A percentile compares a stretch with the other conserved stretches of the same genome.
Evolutionary conservation across 2,329 filamentous ascomycete species (phyloP).

Genomic region (Annulohypoxylon truncatum): DNA sequence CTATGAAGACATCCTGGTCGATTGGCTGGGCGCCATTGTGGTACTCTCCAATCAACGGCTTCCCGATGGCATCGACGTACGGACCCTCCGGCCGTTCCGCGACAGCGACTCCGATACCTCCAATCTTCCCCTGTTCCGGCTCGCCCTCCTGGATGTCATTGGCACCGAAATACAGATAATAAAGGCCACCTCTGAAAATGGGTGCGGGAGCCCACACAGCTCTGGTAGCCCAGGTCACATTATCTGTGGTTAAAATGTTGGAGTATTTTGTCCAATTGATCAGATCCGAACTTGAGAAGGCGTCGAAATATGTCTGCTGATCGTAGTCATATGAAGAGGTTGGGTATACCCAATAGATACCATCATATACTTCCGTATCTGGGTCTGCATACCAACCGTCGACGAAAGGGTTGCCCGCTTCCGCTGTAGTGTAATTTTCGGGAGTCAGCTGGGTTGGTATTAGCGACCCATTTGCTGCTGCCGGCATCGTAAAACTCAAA

Average conservation of each 20-base stretch:
- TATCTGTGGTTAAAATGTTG: slow-evolving; percentile 55
- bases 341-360: slow-evolving; percentile 61
- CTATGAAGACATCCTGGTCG: slow-evolving; percentile 58
- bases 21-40: slow-evolving; percentile 61
- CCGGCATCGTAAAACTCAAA: slow-evolving; percentile 12
- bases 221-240: slow-evolving; percentile 57
- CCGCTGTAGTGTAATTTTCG: slow-evolving; percentile 53
- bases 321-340: slow-evolving; percentile 59
- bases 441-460: slow-evolving; percentile 30
- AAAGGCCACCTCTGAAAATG: slow-evolving; percentile 56
- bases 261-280: slow-evolving; percentile 61
- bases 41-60: slow-evolving; percentile 57
- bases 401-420: slow-evolving; percentile 61
- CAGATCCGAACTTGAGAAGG: slow-evolving; percentile 62
- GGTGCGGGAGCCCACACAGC: slow-evolving; percentile 63
- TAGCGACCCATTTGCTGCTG: slow-evolving; percentile 6
- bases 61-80: slow-evolving; percentile 56
- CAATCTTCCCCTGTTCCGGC: slow-evolving; percentile 46
- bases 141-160: slow-evolving; percentile 58
- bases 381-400: slow-evolving; percentile 64
- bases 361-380: slow-evolving; percentile 59
- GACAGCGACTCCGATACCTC: slow-evolving; percentile 57
- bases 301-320: slow-evolving; percentile 62
- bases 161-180: slow-evolving; percentile 63
- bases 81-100: slow-evolving; percentile 54